Evolutionary conservation across 352 stramenopile species (phyloP).

Genomic region (Phytophthora boehmeriae): DNA sequence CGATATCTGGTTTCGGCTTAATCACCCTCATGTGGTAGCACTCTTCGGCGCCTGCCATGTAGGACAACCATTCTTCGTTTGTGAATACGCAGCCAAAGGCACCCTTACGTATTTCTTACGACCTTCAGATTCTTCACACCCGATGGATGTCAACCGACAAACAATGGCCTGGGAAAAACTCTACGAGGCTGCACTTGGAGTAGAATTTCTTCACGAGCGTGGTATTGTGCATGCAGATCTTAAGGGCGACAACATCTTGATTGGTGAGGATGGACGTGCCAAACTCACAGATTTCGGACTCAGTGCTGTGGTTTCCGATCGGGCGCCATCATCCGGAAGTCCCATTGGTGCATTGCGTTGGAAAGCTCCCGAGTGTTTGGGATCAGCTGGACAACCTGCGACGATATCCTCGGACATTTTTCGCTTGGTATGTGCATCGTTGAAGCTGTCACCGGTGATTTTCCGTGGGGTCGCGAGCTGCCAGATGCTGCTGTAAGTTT

Average conservation of each 20-base stretch:
- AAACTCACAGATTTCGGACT: conserved; percentile 37
- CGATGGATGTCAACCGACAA: not conserved
- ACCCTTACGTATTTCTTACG: conserved; percentile 22
- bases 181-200: conserved; percentile 25
- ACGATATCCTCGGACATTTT: conserved; percentile 26
- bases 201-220: conserved; percentile 26
- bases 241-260: conserved; percentile 35
- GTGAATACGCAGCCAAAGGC: conserved; percentile 26
- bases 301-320: conserved; percentile 9
- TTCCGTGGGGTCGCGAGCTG: conserved; percentile 18
- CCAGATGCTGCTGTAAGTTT: conserved; percentile 19
- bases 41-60: conserved; percentile 37
- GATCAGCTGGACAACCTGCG: conserved; percentile 5
- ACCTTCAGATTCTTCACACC: not conserved
- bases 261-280: conserved; percentile 22
- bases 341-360: conserved; percentile 20
- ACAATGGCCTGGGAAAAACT: conserved; percentile 27
- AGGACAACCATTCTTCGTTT: conserved; percentile 24
- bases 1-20: conserved; percentile 27
- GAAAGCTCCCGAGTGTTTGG: conserved; percentile 24
- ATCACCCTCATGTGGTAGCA: conserved; percentile 29
- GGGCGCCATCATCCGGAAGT: not conserved
- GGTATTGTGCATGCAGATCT: conserved; percentile 29
- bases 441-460: conserved; percentile 18
- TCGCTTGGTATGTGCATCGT: conserved; percentile 32